These are phyloP conservation scores for Hysterangium stoloniferum DNA, from an alignment of 768 basidiomycete species.

Conservation along the genomic window DNA sequence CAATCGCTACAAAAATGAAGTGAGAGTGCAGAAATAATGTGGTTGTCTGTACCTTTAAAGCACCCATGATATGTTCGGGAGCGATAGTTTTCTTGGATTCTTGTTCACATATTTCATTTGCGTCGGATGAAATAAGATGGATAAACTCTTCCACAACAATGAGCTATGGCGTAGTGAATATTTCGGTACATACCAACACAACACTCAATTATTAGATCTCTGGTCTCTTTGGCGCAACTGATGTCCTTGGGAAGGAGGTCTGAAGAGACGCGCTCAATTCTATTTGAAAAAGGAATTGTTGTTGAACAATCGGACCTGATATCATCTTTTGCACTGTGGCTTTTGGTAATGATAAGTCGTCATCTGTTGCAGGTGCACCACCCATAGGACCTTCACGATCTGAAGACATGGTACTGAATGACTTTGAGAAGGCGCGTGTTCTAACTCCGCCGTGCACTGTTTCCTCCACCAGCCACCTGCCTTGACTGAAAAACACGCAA, in stretches of 20 bases:
- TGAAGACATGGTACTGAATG: slow-evolving; percentile 52
- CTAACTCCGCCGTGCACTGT: slow-evolving; percentile 7
- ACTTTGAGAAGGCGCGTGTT: slow-evolving; percentile 5
- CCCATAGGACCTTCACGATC: slow-evolving; percentile 76
- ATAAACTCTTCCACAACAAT: slow-evolving; percentile 73
- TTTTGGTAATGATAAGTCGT: slow-evolving; percentile 91
- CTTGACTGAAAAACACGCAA: not conserved
- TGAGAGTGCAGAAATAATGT: not conserved
- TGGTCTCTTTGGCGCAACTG: slow-evolving; percentile 89
- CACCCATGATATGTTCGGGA: slow-evolving; percentile 91
- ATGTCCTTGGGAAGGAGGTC: slow-evolving; percentile 87
- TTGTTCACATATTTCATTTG: slow-evolving; percentile 96
- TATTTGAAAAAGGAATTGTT: not conserved
- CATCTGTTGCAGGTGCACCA: slow-evolving; percentile 62
- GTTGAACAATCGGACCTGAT: slow-evolving; percentile 55
- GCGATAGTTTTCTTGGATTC: slow-evolving; percentile 99
- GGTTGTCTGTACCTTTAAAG: slow-evolving; percentile 62
- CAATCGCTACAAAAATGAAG: slow-evolving; percentile 52
- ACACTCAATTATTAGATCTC: slow-evolving; percentile 95
- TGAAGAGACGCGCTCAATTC: slow-evolving; percentile 27
- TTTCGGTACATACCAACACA: slow-evolving; percentile 74
- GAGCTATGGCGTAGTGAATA: not conserved
- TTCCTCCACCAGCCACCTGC: not conserved
- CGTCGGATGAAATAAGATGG: slow-evolving; percentile 92
- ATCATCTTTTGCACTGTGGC: slow-evolving; percentile 99